Conservation (phyloP, 1,284 basidiomycete genomes). For the Sporisorium reilianum region DNA sequence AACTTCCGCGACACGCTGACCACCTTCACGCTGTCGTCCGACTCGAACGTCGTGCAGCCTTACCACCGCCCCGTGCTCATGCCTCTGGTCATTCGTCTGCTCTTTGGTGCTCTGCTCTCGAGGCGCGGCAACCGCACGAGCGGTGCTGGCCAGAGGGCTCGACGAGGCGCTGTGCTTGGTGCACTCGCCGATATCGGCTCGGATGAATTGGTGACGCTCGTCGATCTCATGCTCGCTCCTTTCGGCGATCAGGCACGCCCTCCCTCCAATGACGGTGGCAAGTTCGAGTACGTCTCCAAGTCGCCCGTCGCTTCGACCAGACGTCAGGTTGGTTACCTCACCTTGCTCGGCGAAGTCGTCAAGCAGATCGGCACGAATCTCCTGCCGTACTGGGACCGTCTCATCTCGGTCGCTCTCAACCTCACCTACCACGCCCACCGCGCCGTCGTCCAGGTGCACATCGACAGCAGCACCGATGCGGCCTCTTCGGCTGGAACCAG, state of each 20-base stretch:
- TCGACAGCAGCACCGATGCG: constrained; percentile 20
- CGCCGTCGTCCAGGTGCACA: constrained; percentile 32
- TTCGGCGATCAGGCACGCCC: constrained; percentile 71
- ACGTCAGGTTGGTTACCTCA: constrained; percentile 70
- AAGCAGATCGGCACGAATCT: constrained; percentile 60
- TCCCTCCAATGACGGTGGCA: constrained; percentile 21
- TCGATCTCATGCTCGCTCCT: constrained; percentile 91
- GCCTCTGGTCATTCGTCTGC: constrained; percentile 80
- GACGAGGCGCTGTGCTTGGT: constrained; percentile 81
- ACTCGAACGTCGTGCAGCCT: constrained; percentile 74
- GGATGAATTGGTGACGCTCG: constrained; percentile 81
- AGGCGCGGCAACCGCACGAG: constrained; percentile 77
- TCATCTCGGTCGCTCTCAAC: constrained; percentile 57
- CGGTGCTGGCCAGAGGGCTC: constrained; percentile 73
- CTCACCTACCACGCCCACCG: constrained; percentile 57
- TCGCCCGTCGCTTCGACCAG: constrained; percentile 38
- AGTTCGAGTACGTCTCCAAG: constrained; percentile 50
- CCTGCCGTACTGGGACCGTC: constrained; percentile 50
- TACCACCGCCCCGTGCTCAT: constrained; percentile 79
- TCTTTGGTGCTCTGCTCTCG: constrained; percentile 91
- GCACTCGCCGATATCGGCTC: constrained; percentile 79
- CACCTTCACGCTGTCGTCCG: constrained; percentile 72
- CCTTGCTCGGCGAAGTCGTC: constrained; percentile 64
- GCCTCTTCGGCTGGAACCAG: not conserved
- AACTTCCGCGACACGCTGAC: constrained; percentile 89